Evolutionary conservation across 176 grass and related monocot species (phyloP), one percentile per base, ranked within the genome.

Genomic region (Urochloa ruziziensis): DNA sequence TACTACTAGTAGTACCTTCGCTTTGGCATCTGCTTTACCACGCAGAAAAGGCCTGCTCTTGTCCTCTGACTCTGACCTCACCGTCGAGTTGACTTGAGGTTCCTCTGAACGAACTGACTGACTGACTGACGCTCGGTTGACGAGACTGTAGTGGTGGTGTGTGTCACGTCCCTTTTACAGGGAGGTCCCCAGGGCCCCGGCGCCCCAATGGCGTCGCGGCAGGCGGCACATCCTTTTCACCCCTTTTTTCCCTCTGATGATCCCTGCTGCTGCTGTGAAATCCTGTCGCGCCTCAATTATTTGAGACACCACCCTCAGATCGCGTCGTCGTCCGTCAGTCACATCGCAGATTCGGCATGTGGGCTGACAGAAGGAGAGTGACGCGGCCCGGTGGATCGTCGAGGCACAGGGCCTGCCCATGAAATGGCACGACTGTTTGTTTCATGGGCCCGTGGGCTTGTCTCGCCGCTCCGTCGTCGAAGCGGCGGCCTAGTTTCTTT

Each of bases 81-180:
- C n/a, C 47, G 51, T 35, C 27, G 75, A 79, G 58, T 79, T 88
- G 86, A 88, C 87, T 84, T 78, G 10, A 13, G 8, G 17, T 3
- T 43, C 42, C 7, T 23, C 23, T 79, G n/a, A n/a, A n/a, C n/a
- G n/a, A n/a, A n/a, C 21, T 48, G 40, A 48, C 67, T 30, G 69
- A 32, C 76, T 47, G 71, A n/a, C 33, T 67, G n/a, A 16, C 58
- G 53, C n/a, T 70, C 27, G n/a, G 13, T 42, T 47, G n/a, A 17
- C 40, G 37, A 19, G 56, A 51, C 48, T 37, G 7, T 59, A 4
- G 67, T 30, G 40, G 24, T 10, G 9, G 27, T 16, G 28, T 21
- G 27, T 13, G 46, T 61, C 71, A 51, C 15, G 62, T 21, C 54
- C 24, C 54, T 52, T 33, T 75, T 33, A 49, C 14, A 12, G 40